Evolutionary conservation across 2,329 filamentous ascomycete species (phyloP).

Genomic region (Hymenoscyphus linearis): DNA sequence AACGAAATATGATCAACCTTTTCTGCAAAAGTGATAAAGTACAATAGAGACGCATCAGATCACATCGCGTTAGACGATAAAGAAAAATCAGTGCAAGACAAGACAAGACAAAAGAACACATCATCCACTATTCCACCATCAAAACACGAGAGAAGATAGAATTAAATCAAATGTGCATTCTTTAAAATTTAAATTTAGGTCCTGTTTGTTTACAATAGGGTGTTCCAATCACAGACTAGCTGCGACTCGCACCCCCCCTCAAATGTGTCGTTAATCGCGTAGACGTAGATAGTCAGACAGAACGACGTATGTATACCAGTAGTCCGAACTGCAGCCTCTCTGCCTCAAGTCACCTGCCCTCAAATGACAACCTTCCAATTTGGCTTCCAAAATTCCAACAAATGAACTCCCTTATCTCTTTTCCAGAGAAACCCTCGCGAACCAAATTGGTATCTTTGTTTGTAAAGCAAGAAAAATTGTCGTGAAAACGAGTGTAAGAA

Average conservation of each 20-base stretch:
- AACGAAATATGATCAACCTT: too few species aligned
- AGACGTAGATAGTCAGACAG: conserved; percentile 16
- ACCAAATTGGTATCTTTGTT: conserved; percentile 10
- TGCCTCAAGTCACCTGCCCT: too few species aligned
- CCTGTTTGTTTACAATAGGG: background rate
- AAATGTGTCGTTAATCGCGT: conserved; percentile 15
- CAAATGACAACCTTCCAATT: background rate
- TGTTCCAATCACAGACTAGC: conserved; percentile 5
- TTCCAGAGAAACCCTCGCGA: conserved; percentile 13
- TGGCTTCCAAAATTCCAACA: conserved; percentile 4
- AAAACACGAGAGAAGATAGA: background rate
- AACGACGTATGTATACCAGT: conserved; percentile 15
- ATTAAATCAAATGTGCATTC: background rate
- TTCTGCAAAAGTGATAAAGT: too few species aligned
- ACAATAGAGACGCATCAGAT: too few species aligned
- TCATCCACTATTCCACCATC: background rate
- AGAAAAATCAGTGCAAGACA: background rate
- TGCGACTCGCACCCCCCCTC: background rate
- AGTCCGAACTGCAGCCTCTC: too few species aligned
- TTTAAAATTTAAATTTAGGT: background rate
- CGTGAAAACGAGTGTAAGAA: conserved; percentile 27
- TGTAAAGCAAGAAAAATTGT: conserved; percentile 7
- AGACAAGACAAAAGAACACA: too few species aligned
- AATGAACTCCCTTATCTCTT: conserved; percentile 18
- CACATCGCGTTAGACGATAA: background rate